Percentiles rank a stretch among this genome's conserved stretches.
phyloP scores from a whole-genome alignment of 2,329 filamentous ascomycete genomes.

The Aspergillus floridensis region DNA sequence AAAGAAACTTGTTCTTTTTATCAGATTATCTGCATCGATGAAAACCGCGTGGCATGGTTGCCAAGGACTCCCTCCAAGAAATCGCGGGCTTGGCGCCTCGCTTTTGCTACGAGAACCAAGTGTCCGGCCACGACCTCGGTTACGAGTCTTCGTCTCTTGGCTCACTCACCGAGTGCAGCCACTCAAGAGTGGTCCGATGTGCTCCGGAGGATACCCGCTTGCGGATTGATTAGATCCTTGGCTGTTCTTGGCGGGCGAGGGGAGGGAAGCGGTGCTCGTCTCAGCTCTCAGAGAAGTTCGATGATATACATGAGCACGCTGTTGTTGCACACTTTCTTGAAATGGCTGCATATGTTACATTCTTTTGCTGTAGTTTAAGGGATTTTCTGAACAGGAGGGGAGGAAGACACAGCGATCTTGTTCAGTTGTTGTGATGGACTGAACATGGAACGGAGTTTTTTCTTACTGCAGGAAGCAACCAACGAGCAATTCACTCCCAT shows the following conservation, averaged over 20 bases:
- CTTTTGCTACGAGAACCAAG: neutral
- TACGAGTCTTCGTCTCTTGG: neutral
- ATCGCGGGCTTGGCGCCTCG: neutral
- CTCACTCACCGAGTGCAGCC: neutral
- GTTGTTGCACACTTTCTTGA: no score
- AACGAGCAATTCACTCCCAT: neutral
- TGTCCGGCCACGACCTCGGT: neutral
- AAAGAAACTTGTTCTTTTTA: neutral
- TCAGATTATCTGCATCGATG: neutral
- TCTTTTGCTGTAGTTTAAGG: rapidly evolving
- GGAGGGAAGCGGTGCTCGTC: neutral
- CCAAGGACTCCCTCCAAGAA: neutral
- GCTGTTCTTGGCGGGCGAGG: neutral
- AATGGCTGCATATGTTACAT: no score
- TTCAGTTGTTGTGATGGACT: neutral
- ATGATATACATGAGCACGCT: neutral
- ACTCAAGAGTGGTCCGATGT: neutral
- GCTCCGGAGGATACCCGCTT: neutral
- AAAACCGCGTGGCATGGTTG: neutral
- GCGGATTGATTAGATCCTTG: neutral
- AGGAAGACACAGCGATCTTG: neutral
- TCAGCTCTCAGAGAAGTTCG: no score
- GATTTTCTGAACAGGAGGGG: no score
- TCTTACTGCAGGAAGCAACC: neutral
- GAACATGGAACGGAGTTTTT: neutral